phyloP scores from a whole-genome alignment of 2,329 filamentous ascomycete genomes.

The Dactylellina cionopaga region DNA sequence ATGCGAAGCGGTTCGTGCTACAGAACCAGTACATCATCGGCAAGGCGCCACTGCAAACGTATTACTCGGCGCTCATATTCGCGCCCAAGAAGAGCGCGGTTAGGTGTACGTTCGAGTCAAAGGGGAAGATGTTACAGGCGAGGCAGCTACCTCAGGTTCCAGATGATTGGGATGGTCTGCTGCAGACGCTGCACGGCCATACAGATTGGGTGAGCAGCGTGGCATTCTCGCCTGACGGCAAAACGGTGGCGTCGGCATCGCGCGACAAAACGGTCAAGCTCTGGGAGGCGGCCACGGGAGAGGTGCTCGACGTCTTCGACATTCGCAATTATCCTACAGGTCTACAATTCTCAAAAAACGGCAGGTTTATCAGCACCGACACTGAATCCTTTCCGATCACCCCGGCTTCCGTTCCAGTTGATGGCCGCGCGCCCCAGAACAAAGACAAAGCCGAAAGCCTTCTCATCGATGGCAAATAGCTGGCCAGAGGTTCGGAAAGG shows the following conservation, averaged over 20 bases:
- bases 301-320: neutral
- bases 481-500: too few relatives aligned
- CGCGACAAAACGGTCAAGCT: too few relatives aligned
- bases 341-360: conserved; percentile 4
- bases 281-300: too few relatives aligned
- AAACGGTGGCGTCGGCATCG: too few relatives aligned
- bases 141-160: neutral
- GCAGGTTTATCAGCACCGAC: neutral
- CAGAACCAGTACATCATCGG: conserved; percentile 10
- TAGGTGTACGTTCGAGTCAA: neutral
- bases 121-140: neutral
- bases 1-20: conserved; percentile 54
- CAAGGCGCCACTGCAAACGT: conserved; percentile 15
- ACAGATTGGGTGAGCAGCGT: too few relatives aligned
- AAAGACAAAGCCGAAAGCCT: neutral
- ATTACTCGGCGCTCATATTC: conserved; percentile 9
- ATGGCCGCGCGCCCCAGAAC: neutral
- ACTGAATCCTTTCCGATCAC: neutral
- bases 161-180: neutral
- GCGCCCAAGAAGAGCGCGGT: conserved; percentile 4
- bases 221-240: too few relatives aligned
- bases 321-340: neutral
- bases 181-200: too few relatives aligned
- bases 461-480: conserved; percentile 14
- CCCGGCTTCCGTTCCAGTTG: neutral